Evolutionary conservation across 1,139 yeast genomes (phyloP), one percentile per base, ranked within the genome.

Genomic region (Geotrichum cucujoidarum): DNA sequence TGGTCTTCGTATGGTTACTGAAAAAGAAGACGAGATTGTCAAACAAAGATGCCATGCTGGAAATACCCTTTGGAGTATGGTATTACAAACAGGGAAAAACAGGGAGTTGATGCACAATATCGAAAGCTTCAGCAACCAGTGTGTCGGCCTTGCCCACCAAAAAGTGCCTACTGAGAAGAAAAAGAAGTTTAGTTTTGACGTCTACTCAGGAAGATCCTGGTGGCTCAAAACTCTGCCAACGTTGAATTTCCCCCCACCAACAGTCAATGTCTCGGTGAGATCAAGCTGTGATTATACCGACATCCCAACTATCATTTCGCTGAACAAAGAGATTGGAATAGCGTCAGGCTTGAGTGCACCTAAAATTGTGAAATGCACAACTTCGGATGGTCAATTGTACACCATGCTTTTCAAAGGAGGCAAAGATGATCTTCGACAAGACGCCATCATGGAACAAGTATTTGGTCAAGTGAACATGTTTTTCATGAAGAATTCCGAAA

Each of bases 361-460:
- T 0, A 90, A 90, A 62, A 83, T 92, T 44, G 72, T 81, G 43
- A 74, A 70, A 1, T 69, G 86, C 47, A 51, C 50, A 0, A 66
- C 82, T 17, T 71, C 80, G 0, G 76, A 79, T 59, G 97, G 97
- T 0, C 56, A 64, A 0, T 59, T 54, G 0, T 82, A 78, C 51
- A 77, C 71, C 49, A 74, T 83, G 60, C 69, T 92, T 18, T 70
- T 89, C 56, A 94, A 94, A 60, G 86, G 88, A 25, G 90, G 95
- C 3, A 77, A 87, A 5, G 98, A 94, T 66, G 98, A 94, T 65
- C 68, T 92, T 48, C 71, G 98, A 48, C 98, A 94, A 65, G 99
- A 94, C 66, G 86, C 95, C 0, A 87, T 92, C 53, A 94, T 94
- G 98, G 95, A 90, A 62, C 98, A 92, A 62, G 97, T 92, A 1